A percentile compares a stretch with the other conserved stretches of the same genome.
Conservation (phyloP, 345 rosid genomes). For the Syzygium aromaticum region DNA sequence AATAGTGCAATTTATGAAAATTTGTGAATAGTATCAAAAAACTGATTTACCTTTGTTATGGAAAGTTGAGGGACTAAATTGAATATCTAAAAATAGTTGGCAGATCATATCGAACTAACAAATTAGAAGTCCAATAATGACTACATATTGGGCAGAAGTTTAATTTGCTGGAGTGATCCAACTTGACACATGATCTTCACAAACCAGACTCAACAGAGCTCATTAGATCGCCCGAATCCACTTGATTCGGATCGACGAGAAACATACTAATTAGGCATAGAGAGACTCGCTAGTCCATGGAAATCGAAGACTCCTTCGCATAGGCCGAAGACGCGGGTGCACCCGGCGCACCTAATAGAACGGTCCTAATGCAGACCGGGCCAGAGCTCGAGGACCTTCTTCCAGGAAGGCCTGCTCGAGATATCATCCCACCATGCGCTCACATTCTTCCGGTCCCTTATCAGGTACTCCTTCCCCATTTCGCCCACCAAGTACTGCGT, state of each 20-base stretch:
- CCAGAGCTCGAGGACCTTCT: constrained; percentile 29
- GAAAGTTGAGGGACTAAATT: neutral
- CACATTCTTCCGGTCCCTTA: constrained; percentile 48
- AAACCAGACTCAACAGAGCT: neutral
- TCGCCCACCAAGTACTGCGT: constrained; percentile 48
- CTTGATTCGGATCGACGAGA: neutral
- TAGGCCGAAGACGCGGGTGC: neutral
- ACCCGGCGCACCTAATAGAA: neutral
- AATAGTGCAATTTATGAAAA: neutral
- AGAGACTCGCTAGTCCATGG: neutral
- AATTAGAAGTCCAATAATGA: too few species aligned
- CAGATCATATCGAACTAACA: neutral
- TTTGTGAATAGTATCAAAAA: neutral
- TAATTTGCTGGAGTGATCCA: neutral
- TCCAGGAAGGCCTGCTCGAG: constrained; percentile 59
- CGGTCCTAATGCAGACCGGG: neutral
- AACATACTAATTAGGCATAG: neutral
- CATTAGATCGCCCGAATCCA: neutral
- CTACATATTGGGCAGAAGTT: too few species aligned
- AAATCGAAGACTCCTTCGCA: neutral
- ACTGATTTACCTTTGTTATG: neutral
- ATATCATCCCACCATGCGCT: constrained; percentile 67
- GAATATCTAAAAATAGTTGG: too few species aligned
- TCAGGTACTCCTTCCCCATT: constrained; percentile 36
- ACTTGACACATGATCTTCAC: neutral